Percentiles rank a stretch among this genome's conserved stretches.
Evolutionary conservation across 805 yeast genomes (phyloP).

Genomic region (Saccharomycopsis capsularis): DNA sequence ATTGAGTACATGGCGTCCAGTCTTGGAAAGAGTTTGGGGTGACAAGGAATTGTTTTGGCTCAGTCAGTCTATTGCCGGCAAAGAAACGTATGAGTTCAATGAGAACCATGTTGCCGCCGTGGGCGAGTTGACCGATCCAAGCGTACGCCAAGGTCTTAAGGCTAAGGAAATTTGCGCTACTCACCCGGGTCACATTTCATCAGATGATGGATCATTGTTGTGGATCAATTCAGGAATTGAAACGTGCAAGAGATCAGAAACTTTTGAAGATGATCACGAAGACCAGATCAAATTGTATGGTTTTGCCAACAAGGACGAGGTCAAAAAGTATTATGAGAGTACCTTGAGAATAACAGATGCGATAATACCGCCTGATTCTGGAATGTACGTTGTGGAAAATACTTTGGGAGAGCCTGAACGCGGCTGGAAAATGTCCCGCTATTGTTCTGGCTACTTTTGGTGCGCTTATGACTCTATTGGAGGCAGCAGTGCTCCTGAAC

Average conservation of each 20-base stretch:
- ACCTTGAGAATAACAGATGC: constrained; percentile 41
- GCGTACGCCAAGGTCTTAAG: constrained; percentile 10
- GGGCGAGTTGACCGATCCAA: constrained; percentile 26
- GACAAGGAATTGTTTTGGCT: constrained; percentile 78
- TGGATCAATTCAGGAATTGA: constrained; percentile 58
- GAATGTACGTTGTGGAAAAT: constrained; percentile 26
- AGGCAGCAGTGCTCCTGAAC: constrained; percentile 22
- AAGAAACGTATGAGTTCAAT: constrained; percentile 33
- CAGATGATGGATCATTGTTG: constrained; percentile 38
- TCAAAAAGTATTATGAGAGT: constrained; percentile 30
- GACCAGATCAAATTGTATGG: constrained; percentile 26
- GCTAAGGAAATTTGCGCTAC: constrained; percentile 45
- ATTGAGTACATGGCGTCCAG: constrained; percentile 34
- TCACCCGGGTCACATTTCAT: constrained; percentile 52
- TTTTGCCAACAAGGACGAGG: constrained; percentile 20
- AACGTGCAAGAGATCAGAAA: constrained; percentile 38
- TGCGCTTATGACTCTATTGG: constrained; percentile 55
- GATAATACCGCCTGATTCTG: constrained; percentile 45
- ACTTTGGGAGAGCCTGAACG: constrained; percentile 37
- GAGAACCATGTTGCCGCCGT: constrained; percentile 32
- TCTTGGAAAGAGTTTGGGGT: constrained; percentile 54
- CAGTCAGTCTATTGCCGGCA: constrained; percentile 43
- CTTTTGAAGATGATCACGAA: constrained; percentile 28
- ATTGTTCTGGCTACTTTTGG: constrained; percentile 52
- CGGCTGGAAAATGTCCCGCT: constrained; percentile 46